Percentiles rank a stretch among this genome's conserved stretches.
These are phyloP conservation scores for Wallemia hederae DNA, from an alignment of 1,284 basidiomycete species.

Conservation along the genomic window DNA sequence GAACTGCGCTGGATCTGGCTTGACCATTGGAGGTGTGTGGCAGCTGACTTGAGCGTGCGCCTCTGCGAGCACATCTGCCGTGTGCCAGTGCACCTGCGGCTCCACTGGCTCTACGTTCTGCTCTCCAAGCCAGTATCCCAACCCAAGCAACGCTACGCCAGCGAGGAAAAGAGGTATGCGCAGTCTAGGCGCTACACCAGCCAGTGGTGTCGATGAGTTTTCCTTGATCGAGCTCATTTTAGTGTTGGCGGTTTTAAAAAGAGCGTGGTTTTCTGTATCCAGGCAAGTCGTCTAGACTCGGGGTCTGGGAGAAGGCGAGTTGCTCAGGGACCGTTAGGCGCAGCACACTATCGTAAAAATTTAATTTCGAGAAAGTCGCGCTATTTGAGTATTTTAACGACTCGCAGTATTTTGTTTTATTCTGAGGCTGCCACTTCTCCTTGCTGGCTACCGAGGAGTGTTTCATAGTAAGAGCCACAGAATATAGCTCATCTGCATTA, in stretches of 20 bases:
- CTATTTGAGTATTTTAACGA: no score
- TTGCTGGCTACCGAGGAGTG: no score
- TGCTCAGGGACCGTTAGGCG: not conserved
- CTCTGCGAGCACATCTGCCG: not conserved
- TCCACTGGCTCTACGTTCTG: not conserved
- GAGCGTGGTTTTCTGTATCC: no score
- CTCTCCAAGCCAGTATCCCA: not conserved
- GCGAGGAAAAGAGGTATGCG: not conserved
- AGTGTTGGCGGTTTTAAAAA: no score
- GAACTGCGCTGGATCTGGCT: not conserved
- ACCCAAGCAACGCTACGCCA: not conserved
- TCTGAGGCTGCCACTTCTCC: no score
- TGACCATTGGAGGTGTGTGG: not conserved
- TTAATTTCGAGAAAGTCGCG: not conserved
- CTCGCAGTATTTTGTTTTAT: no score
- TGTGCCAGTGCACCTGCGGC: not conserved
- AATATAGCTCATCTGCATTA: no score
- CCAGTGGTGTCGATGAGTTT: not conserved
- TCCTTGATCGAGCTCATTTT: no score
- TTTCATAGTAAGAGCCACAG: no score
- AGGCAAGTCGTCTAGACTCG: no score
- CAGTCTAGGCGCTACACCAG: not conserved
- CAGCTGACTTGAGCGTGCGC: not conserved
- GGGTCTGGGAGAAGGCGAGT: not conserved
- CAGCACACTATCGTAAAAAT: not conserved